Evolutionary conservation across 1,284 basidiomycete genomes (phyloP), one percentile per base, ranked within the genome.

Genomic region (Ceratorhiza oryzae-sativae): DNA sequence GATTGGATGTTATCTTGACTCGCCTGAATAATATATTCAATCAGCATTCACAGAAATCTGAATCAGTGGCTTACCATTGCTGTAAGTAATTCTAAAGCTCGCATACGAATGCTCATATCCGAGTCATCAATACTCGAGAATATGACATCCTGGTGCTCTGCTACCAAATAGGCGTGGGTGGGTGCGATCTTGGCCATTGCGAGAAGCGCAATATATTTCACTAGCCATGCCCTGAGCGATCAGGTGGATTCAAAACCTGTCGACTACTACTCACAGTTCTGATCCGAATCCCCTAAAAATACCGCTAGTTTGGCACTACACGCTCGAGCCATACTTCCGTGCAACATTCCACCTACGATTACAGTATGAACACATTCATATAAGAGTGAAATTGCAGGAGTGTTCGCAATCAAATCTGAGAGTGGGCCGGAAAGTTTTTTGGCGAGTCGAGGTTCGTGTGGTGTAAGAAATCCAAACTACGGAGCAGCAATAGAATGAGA

Each of bases 351-450:
- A 10, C 97, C 97, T 13, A 94, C 95, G 77, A 99, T 98, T 77
- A 95, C 97, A 1, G 97, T 98, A 77, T 96, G 93, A 0, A 99
- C 97, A 80, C 97, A 99, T 82, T 99, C 97, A 80, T 99, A 99
- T 8, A 99, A 83, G 25, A 99, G 84, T 20, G 94, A 97, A 72
- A 99, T 97, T 0, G 97, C 97, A 0, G 93, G 90, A 0, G 97
- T 99, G 0, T 94, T 98, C 0, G 93, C 92, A 73, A 99, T 99
- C 71, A 99, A 88, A 71, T 95, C 92, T 0, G 94, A 95, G 74
- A 99, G 92, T 1, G 95, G 97, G 12, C 93, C 90, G 67, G 97
- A 89, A 12, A 99, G 86, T 80, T 98, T 98, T 81, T 91, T 93
- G 73, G 97, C 94, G 36, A 99, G 84, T 13, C 97, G 89, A 15